Percentiles rank a stretch among this genome's conserved stretches.
phyloP scores from a whole-genome alignment of 371 early-diverging fungal genomes.

The Mycotypha africana region DNA sequence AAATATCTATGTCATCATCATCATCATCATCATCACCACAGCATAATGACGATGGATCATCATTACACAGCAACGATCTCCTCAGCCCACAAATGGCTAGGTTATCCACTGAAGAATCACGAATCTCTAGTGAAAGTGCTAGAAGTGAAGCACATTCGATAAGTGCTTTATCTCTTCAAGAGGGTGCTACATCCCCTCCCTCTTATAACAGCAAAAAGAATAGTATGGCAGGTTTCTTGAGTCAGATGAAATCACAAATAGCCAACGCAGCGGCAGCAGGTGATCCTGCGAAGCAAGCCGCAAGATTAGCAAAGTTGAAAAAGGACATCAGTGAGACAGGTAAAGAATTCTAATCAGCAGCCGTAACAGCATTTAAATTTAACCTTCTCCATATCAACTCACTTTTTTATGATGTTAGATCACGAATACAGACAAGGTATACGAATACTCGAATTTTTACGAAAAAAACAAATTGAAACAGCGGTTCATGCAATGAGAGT shows the following conservation, averaged over 20 bases:
- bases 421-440: slow-evolving; percentile 54
- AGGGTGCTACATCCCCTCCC: slow-evolving; percentile 8
- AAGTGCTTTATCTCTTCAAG: neutral
- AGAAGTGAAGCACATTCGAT: slow-evolving; percentile 10
- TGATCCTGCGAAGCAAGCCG: slow-evolving; percentile 33
- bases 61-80: slow-evolving; percentile 10
- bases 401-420: slow-evolving; percentile 22
- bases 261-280: slow-evolving; percentile 33
- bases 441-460: slow-evolving; percentile 38
- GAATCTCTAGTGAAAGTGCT: slow-evolving; percentile 29
- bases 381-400: no score
- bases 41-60: slow-evolving; percentile 14
- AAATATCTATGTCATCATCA: slow-evolving; percentile 11
- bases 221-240: slow-evolving; percentile 42
- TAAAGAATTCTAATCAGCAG: slow-evolving; percentile 15
- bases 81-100: slow-evolving; percentile 7
- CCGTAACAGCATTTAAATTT: no score
- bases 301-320: slow-evolving; percentile 38
- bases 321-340: slow-evolving; percentile 54
- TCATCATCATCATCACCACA: slow-evolving; percentile 10
- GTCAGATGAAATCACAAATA: slow-evolving; percentile 35
- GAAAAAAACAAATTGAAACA: slow-evolving; percentile 41
- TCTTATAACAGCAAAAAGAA: slow-evolving; percentile 19
- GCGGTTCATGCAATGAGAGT: slow-evolving; percentile 41
- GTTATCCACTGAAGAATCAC: slow-evolving; percentile 27